These are phyloP conservation scores for Moesziomyces antarcticus DNA, from an alignment of 1,284 basidiomycete genomes.

Conservation along the genomic window DNA sequence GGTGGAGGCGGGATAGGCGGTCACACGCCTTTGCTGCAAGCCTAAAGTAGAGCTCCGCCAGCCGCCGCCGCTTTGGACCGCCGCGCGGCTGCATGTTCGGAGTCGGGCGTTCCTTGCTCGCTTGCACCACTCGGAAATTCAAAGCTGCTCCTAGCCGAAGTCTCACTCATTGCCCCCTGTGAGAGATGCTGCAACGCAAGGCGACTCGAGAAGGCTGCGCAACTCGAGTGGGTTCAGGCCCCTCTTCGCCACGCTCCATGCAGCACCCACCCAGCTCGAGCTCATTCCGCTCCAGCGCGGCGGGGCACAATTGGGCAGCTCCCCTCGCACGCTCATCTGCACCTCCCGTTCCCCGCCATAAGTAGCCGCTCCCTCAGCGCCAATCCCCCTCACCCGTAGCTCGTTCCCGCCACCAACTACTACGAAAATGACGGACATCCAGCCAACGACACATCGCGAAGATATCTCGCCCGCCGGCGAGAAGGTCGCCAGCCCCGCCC, in stretches of 20 bases:
- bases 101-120: slow-evolving; percentile 29
- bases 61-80: slow-evolving; percentile 12
- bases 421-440: slow-evolving; percentile 26
- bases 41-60: background rate
- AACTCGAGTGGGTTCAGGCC: background rate
- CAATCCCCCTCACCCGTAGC: too few relatives aligned
- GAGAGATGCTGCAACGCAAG: too few relatives aligned
- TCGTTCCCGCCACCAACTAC: too few relatives aligned
- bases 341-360: background rate
- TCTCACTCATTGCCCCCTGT: slow-evolving; percentile 1
- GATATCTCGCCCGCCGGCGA: slow-evolving; percentile 21
- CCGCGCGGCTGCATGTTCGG: slow-evolving; percentile 10
- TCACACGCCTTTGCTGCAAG: slow-evolving; percentile 1
- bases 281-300: too few relatives aligned
- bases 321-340: too few relatives aligned
- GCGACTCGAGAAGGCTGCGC: background rate
- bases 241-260: too few relatives aligned
- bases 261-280: too few relatives aligned
- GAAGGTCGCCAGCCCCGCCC: slow-evolving; percentile 4
- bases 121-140: slow-evolving; percentile 9
- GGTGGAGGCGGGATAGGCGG: background rate
- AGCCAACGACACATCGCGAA: background rate
- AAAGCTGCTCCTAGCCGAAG: slow-evolving; percentile 17
- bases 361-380: too few relatives aligned
- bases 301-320: too few relatives aligned